These are phyloP conservation scores for Nothopassalora personata DNA, from an alignment of 2,329 filamentous ascomycete genomes.

Conservation along the genomic window DNA sequence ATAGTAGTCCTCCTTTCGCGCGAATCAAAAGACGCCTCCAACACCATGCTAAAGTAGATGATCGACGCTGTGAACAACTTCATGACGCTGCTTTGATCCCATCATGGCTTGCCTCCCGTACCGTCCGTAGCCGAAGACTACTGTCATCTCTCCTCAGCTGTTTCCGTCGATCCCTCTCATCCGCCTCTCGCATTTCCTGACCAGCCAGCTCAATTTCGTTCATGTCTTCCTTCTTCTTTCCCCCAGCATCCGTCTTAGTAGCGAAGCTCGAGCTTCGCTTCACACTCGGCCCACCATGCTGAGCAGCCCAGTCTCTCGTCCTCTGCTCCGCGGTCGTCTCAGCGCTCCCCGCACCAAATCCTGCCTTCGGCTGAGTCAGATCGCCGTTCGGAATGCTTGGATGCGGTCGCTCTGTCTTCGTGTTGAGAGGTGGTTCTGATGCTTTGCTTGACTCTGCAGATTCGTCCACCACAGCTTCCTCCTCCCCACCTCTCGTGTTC, in stretches of 20 bases:
- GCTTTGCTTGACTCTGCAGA: constrained; percentile 4
- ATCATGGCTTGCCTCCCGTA: constrained; percentile 8
- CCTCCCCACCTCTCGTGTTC: constrained; percentile 71
- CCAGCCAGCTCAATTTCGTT: constrained; percentile 32
- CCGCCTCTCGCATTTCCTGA: constrained; percentile 31
- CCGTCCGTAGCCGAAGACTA: constrained; percentile 6
- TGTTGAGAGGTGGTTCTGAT: constrained; percentile 7
- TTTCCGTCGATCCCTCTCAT: constrained; percentile 26
- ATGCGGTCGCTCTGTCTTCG: constrained; percentile 10
- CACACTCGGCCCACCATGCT: constrained; percentile 20
- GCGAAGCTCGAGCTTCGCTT: constrained; percentile 4
- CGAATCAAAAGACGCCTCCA: not conserved
- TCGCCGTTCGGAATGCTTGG: constrained; percentile 6
- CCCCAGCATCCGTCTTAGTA: constrained; percentile 6
- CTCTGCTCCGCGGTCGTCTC: constrained; percentile 32
- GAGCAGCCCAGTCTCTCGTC: constrained; percentile 32
- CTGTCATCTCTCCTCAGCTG: constrained; percentile 7
- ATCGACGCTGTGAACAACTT: not conserved
- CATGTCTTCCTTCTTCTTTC: constrained; percentile 26
- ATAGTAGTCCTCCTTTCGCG: too few species aligned
- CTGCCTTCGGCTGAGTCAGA: not conserved
- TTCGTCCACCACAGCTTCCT: constrained; percentile 44
- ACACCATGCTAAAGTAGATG: not conserved
- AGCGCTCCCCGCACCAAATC: constrained; percentile 4
- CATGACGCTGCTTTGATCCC: constrained; percentile 5